Base-by-base conservation (phyloP, 306 rosid genomes). In the Acacia crassicarpa region DNA sequence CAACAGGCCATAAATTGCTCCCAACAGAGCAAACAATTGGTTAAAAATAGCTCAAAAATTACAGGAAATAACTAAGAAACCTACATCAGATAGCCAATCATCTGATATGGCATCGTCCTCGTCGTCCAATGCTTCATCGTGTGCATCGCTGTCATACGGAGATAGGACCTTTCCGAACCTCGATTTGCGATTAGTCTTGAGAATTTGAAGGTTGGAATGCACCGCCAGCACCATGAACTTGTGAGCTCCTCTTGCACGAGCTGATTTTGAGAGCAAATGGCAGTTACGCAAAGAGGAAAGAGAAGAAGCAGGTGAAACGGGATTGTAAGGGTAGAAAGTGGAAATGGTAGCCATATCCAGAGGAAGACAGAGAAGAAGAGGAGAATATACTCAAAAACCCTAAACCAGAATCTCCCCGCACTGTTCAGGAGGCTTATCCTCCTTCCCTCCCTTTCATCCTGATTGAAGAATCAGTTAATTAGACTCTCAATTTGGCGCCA, bases 331-430 rank as follows among this genome's bases (percentile, higher is more conserved):
- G 76, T 75, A 86, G 51, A 85, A 89, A 59, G 87, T 67, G 54
- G 79, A 74, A 33, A 79, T n/a, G 38, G 83, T 17, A 30, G 86
- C 84, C 98, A 94, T 94, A 77, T 62, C 33, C 9, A 32, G 4
- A 81, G 59, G 30, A 53, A 40, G 72, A 74, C 11, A 75, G 67
- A 74, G 79, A 74, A 23, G 48, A 17, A 44, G 23, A 53, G 4
- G 30, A 81, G 97, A 91, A 93, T 91, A 91, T 90, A 85, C 97
- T 76, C 83, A 81, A 88, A 93, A 93, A 90, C 97, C 97, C 94
- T 92, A 85, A 33, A 15, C 23, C 59, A 59, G 89, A 79, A 78
- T 80, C 53, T 78, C 43, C 40, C 51, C 74, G 30, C 51, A 38
- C 22, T 16, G 56, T 23, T 23, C 59, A 25, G 9, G 6, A 45